Conservation (phyloP, 148 eudicot species). For the Chenopodium berlandieri region DNA sequence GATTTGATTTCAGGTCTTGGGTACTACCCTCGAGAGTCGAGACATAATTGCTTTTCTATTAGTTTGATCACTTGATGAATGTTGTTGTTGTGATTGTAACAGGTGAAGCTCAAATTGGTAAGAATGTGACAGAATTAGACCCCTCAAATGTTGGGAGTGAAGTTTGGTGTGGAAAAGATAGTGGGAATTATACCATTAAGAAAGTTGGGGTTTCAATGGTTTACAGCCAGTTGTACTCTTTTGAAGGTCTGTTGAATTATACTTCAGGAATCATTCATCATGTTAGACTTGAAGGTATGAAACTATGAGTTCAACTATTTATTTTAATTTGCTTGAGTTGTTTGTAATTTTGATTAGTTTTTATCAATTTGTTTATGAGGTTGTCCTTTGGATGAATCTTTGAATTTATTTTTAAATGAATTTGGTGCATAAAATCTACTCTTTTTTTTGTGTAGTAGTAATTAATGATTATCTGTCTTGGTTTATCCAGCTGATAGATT, state of each 20-base stretch:
- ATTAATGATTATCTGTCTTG: too few relatives aligned
- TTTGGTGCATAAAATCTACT: neutral
- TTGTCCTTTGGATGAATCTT: neutral
- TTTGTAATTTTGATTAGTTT: neutral
- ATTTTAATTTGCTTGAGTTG: neutral
- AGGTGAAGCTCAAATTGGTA: slow-evolving; percentile 86
- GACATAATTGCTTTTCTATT: neutral
- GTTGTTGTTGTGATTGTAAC: slow-evolving; percentile 19
- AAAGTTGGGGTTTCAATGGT: slow-evolving; percentile 53
- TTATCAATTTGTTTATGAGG: neutral
- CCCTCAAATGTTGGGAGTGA: slow-evolving; percentile 76
- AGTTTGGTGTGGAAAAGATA: slow-evolving; percentile 84
- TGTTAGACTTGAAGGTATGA: slow-evolving; percentile 77
- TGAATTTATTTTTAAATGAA: neutral
- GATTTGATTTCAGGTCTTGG: neutral
- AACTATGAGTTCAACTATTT: slow-evolving; percentile 38
- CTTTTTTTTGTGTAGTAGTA: too few relatives aligned
- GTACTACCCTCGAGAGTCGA: neutral
- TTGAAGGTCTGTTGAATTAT: slow-evolving; percentile 72
- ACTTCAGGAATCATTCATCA: slow-evolving; percentile 96
- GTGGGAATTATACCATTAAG: slow-evolving; percentile 56
- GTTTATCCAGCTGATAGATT: too few relatives aligned
- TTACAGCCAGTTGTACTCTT: slow-evolving; percentile 85
- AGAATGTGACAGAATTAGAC: slow-evolving; percentile 71
- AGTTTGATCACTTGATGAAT: neutral